phyloP scores from a whole-genome alignment of 1,284 basidiomycete species.

The Irpex sp. region DNA sequence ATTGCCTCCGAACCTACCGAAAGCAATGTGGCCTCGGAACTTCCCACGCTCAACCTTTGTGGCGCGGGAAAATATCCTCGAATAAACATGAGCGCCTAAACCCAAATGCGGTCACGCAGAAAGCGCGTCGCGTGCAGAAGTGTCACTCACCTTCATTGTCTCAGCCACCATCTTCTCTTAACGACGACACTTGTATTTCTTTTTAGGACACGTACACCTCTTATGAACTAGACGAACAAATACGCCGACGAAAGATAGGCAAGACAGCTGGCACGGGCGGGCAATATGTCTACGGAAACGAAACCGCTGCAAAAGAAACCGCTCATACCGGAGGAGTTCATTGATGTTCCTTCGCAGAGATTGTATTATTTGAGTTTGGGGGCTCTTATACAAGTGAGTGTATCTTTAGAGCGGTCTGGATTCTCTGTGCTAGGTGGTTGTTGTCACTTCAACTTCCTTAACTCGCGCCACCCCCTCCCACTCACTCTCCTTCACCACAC shows the following conservation, averaged over 20 bases:
- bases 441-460: background rate
- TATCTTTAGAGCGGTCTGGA: background rate
- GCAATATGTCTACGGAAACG: slow-evolving; percentile 16
- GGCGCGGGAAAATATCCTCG: background rate
- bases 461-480: background rate
- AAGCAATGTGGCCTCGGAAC: no score
- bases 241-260: no score
- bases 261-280: no score
- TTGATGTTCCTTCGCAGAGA: slow-evolving; percentile 44
- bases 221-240: background rate
- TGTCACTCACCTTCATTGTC: background rate
- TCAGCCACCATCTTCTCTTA: no score
- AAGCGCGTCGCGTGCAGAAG: background rate
- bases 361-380: slow-evolving; percentile 44
- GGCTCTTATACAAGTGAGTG: slow-evolving; percentile 40
- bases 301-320: slow-evolving; percentile 15
- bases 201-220: background rate
- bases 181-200: background rate
- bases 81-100: background rate
- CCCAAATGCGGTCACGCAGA: background rate
- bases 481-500: no score
- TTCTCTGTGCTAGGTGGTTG: background rate
- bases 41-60: background rate
- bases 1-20: no score
- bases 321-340: slow-evolving; percentile 30